phyloP scores from a whole-genome alignment of 768 basidiomycete species.

The Phaffia tasmanica region DNA sequence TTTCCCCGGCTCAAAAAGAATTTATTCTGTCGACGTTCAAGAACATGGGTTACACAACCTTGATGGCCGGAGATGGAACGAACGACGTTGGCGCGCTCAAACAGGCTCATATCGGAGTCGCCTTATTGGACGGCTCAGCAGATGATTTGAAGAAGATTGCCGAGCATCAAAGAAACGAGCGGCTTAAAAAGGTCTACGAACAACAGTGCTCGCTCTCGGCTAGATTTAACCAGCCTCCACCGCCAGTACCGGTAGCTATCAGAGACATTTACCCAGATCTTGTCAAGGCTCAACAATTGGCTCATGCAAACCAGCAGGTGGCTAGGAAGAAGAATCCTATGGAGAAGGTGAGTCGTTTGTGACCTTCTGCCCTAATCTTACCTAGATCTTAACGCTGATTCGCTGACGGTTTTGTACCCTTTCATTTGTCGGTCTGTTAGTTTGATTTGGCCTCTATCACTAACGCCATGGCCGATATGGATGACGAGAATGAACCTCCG shows the following conservation, averaged over 20 bases:
- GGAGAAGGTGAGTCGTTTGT: slow-evolving; percentile 57
- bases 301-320: slow-evolving; percentile 51
- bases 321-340: slow-evolving; percentile 75
- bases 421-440: slow-evolving; percentile 38
- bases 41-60: slow-evolving; percentile 73
- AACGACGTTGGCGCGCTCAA: slow-evolving; percentile 98
- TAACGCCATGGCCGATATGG: slow-evolving; percentile 79
- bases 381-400: background rate
- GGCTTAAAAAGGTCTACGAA: slow-evolving; percentile 94
- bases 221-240: slow-evolving; percentile 84
- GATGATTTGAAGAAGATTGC: slow-evolving; percentile 91
- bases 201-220: slow-evolving; percentile 82
- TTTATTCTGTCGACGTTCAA: slow-evolving; percentile 84
- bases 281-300: slow-evolving; percentile 76
- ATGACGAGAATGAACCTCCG: slow-evolving; percentile 81
- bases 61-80: slow-evolving; percentile 99
- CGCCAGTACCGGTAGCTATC: slow-evolving; percentile 78
- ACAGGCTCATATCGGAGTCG: slow-evolving; percentile 94
- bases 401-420: background rate
- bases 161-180: slow-evolving; percentile 75
- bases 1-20: slow-evolving; percentile 92
- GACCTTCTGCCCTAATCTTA: background rate
- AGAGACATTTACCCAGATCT: slow-evolving; percentile 80
- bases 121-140: slow-evolving; percentile 75
- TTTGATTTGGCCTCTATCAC: slow-evolving; percentile 71